Base-by-base conservation (phyloP, 2,329 filamentous ascomycete genomes). In the Arachnomyces sp. region DNA sequence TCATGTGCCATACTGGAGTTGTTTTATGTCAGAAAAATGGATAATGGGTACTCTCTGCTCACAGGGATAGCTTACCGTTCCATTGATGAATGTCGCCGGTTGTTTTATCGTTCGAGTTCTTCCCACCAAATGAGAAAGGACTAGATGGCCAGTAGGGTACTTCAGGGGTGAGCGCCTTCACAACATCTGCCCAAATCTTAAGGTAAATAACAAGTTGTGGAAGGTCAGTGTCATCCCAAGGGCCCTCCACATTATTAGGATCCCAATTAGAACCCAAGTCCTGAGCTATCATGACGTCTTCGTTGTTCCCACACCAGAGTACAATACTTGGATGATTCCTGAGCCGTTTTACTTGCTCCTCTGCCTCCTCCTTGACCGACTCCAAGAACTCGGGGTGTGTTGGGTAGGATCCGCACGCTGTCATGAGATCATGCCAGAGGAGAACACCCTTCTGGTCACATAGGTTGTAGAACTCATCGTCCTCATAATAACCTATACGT, bases 71-170 rank as follows among this genome's bases (percentile, higher is more conserved):
- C 52, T 52, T 47, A 68, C 65, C 65, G 51, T 93, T 90, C 87
- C 87, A 94, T 61, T 93, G 86, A 57, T 94, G 87, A 52, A 92
- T 80, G 55, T 94, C 87, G 40, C 87, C 87, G 1, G 87, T 74
- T 0, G 82, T 90, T 1, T 80, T 74, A 57, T 92, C 84, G 1
- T 69, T 74, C 0, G 82, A 85, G 47, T 74, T 69, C 46, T 80
- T 75, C 3, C 86, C 86, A 77, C 83, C 92, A 4, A 17, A 36
- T 25, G 21, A 25, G 9, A 86, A 87, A 5, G 49, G 49, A 14
- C 43, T 47, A 4, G 43, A 43, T 7, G 46, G 46, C n/a, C 42
- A 44, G 18, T 52, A 69, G 57, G 39, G 71, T 55, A 9, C 78
- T 40, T 74, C 71, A 6, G 84, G 84, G n/a, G 78, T 72, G 33